Conservation (phyloP, 169 alveolate genomes). For the Eimeria praecox region DNA sequence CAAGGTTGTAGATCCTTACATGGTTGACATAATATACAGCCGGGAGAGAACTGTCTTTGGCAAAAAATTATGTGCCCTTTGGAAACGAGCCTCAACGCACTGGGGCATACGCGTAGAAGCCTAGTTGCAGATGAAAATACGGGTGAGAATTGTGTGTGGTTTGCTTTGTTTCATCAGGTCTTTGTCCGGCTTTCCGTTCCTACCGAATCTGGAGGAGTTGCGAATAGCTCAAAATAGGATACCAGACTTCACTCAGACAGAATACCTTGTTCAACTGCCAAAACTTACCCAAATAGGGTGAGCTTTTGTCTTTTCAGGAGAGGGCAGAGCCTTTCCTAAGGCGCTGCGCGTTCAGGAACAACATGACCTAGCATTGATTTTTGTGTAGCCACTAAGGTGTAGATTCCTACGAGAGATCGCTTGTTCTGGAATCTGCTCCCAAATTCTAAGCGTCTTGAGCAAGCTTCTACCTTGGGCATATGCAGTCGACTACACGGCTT, state of each 20-base stretch:
- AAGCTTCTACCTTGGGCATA: not conserved
- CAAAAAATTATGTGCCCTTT: not conserved
- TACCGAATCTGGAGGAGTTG: constrained; percentile 65
- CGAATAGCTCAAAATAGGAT: constrained; percentile 66
- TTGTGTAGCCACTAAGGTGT: too few species aligned
- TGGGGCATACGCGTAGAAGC: not conserved
- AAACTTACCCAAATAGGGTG: constrained; percentile 45
- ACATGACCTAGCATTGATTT: not conserved
- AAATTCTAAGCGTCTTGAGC: not conserved
- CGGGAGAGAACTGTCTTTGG: not conserved
- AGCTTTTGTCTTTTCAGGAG: not conserved
- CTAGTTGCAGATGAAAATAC: not conserved
- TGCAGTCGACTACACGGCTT: not conserved
- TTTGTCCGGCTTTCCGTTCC: constrained; percentile 36
- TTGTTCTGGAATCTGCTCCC: not conserved
- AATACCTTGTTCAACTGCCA: constrained; percentile 56
- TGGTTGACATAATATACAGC: not conserved
- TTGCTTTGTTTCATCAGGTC: constrained; percentile 11
- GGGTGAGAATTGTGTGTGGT: not conserved
- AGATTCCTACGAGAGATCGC: not conserved
- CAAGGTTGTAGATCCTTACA: not conserved
- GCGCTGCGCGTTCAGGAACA: not conserved
- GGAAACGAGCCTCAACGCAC: not conserved
- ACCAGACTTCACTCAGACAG: constrained; percentile 62
- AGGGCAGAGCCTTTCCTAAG: not conserved